Percentiles rank a stretch among this genome's conserved stretches.
These are phyloP conservation scores for Tetraselmis striata DNA, from an alignment of 139 green algal species.

Conservation along the genomic window DNA sequence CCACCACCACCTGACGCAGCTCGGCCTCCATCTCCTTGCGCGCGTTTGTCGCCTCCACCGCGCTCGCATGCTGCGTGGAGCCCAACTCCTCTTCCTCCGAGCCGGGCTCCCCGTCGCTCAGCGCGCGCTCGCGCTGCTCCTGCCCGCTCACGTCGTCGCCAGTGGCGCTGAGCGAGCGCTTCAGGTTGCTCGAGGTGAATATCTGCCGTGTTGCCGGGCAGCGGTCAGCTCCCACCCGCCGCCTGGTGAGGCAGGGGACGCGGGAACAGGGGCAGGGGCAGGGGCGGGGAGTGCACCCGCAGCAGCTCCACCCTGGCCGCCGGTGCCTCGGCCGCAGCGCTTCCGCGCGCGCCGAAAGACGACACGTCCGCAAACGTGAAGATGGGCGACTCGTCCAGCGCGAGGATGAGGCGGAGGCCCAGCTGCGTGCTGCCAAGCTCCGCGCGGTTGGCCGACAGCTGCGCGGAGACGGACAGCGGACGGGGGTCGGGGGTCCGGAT, in stretches of 20 bases:
- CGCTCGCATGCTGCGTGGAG: background rate
- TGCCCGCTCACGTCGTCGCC: background rate
- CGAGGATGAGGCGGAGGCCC: background rate
- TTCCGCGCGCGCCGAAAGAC: background rate
- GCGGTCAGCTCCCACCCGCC: no score
- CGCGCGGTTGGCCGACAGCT: background rate
- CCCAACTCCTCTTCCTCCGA: no score
- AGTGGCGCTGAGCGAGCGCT: background rate
- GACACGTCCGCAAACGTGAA: background rate
- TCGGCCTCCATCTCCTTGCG: background rate
- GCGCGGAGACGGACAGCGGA: no score
- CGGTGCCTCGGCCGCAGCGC: background rate
- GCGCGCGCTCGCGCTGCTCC: background rate
- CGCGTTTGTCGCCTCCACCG: background rate
- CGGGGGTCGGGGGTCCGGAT: no score
- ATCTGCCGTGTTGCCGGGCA: no score
- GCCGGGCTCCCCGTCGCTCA: background rate
- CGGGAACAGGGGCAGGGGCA: no score
- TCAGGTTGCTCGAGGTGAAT: background rate
- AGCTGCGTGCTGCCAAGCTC: background rate
- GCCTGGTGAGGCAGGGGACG: no score
- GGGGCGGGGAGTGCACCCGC: background rate
- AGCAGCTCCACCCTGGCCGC: background rate
- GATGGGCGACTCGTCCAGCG: background rate
- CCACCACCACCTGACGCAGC: background rate